Evolutionary conservation across 371 early-diverging fungal species (phyloP), one percentile per base, ranked within the genome.

Genomic region (Blakeslea trispora): DNA sequence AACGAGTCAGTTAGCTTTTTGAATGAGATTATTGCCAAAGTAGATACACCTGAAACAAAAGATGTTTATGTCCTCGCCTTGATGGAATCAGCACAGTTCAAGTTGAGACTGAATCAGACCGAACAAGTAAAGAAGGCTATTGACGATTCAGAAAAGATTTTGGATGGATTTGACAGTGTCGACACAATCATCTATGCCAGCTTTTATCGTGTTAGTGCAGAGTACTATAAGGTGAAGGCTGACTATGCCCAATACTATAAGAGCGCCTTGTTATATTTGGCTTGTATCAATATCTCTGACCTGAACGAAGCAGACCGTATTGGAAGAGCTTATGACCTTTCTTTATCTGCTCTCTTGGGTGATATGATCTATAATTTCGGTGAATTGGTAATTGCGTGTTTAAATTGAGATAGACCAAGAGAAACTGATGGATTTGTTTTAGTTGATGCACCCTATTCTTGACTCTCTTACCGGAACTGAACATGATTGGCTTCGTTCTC

Each of bases 291-390:
- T 42, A 57, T 96, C 34, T 86, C 91, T 45, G 93, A 94, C 23
- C 66, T 99, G 55, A 72, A 84, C 5, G 24, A 40, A 0, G 74
- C 72, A 15, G 98, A 97, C 65, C 87, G 88, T 60, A 77, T 77
- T 13, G 89, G 90, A 66, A 84, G 97, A 45, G 98, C 98, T 11
- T 87, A 91, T 55, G 97, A 98, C 53, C 80, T 99, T 69, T 79
- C 94, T 0, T 72, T 98, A 21, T 86, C 95, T 10, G 99, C 98
- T 1, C 70, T 99, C 41, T 74, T 99, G 18, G 95, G 96, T 24
- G 96, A 96, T 46, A 92, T 86, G 40, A 90, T 99, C 40, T 99
- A 97, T 79, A 98, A 98, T 81, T 99, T 99, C 90, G 98, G 99
- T 54, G 96, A 97, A 73, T 74, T 99, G 82, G 92, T 93, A 81